Conservation (phyloP, 2,329 filamentous ascomycete species). For the Calonectria montana region DNA sequence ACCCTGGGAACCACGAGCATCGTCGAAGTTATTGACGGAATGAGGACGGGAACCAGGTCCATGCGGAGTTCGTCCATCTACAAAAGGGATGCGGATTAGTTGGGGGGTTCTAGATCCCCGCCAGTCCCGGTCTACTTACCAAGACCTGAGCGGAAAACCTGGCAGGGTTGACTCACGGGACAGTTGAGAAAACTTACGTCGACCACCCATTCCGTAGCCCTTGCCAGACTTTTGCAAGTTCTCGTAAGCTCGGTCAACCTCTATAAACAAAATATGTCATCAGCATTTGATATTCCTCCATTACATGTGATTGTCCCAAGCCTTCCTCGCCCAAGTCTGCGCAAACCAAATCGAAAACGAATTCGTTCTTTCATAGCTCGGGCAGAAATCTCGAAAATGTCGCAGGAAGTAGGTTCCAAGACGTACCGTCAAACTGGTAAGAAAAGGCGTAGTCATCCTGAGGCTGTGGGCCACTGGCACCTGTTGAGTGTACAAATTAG, state of each 20-base stretch:
- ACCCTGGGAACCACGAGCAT: conserved; percentile 76
- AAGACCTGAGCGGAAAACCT: conserved; percentile 27
- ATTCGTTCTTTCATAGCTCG: neutral
- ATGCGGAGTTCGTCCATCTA: conserved; percentile 78
- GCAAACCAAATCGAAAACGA: neutral
- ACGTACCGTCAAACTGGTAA: conserved; percentile 90
- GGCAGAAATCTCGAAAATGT: neutral
- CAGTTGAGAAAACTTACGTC: conserved; percentile 82
- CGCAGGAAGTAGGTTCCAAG: neutral
- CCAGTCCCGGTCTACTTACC: conserved; percentile 34
- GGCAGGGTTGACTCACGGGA: conserved; percentile 16
- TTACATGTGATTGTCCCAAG: neutral
- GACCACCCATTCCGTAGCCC: conserved; percentile 78
- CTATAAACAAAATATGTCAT: conserved; percentile 58
- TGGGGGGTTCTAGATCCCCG: conserved; percentile 23
- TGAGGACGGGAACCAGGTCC: conserved; percentile 78
- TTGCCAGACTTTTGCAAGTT: conserved; percentile 98
- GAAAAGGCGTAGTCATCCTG: conserved; percentile 86
- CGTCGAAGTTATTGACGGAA: conserved; percentile 84
- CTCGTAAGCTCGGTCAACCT: conserved; percentile 95
- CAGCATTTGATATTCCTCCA: conserved; percentile 31
- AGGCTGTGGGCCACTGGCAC: conserved; percentile 79
- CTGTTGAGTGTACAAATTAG: conserved; percentile 54
- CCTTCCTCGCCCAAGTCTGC: neutral
- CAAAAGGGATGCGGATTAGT: conserved; percentile 36